phyloP scores from a whole-genome alignment of 768 basidiomycete species.

The Kwoniella botswanensis region DNA sequence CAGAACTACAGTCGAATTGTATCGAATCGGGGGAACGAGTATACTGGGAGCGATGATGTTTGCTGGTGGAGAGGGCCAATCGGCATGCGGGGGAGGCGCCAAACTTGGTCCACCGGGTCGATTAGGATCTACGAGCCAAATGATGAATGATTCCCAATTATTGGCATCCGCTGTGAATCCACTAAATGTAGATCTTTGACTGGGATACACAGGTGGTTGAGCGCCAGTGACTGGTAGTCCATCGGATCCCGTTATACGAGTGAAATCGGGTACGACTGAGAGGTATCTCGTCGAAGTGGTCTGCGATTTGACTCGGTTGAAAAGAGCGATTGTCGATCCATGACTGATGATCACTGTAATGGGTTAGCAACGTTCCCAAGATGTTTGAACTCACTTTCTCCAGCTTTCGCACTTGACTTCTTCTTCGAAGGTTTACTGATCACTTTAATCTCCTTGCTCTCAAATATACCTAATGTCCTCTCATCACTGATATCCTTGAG shows the following conservation, averaged over 20 bases:
- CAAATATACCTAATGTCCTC: slow-evolving; percentile 83
- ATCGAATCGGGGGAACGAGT: slow-evolving; percentile 87
- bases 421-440: slow-evolving; percentile 99
- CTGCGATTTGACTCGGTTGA: slow-evolving; percentile 93
- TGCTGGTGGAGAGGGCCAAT: slow-evolving; percentile 90
- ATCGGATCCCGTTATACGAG: slow-evolving; percentile 91
- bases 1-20: slow-evolving; percentile 93
- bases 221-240: slow-evolving; percentile 83
- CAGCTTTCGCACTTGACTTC: slow-evolving; percentile 88
- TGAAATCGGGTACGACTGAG: slow-evolving; percentile 89
- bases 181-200: slow-evolving; percentile 68
- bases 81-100: slow-evolving; percentile 80
- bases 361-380: slow-evolving; percentile 1
- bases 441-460: slow-evolving; percentile 93
- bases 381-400: slow-evolving; percentile 71
- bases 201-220: slow-evolving; percentile 70
- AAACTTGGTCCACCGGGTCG: slow-evolving; percentile 76
- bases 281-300: slow-evolving; percentile 95
- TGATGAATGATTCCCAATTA: slow-evolving; percentile 71
- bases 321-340: slow-evolving; percentile 91
- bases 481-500: slow-evolving; percentile 73
- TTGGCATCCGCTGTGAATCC: slow-evolving; percentile 47
- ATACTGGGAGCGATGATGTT: slow-evolving; percentile 78
- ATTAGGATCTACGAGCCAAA: slow-evolving; percentile 94
- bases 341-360: slow-evolving; percentile 87